phyloP scores from a whole-genome alignment of 73 alveolate genomes.

The Paramecium sexaurelia region DNA sequence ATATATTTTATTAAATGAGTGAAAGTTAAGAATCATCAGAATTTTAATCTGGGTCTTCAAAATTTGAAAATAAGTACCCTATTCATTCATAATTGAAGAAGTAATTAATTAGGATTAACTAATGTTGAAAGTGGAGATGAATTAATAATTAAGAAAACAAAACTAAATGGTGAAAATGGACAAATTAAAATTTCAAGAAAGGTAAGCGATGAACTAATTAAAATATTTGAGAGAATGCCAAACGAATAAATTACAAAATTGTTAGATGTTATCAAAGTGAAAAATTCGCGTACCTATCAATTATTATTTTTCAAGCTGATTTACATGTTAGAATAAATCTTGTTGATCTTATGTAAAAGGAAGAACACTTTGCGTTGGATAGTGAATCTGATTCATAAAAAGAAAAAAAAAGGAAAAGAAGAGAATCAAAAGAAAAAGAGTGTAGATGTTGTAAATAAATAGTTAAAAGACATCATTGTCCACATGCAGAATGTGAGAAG shows the following conservation, averaged over 20 bases:
- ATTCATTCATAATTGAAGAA: not conserved
- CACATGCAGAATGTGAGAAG: slow-evolving; percentile 24
- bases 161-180: slow-evolving; percentile 3
- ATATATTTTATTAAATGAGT: not conserved
- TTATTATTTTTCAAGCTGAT: not conserved
- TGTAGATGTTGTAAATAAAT: slow-evolving; percentile 31
- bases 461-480: slow-evolving; percentile 49
- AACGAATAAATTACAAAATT: not conserved
- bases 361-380: not conserved
- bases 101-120: not conserved
- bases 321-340: slow-evolving; percentile 3
- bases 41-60: not conserved
- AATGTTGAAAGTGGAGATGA: slow-evolving; percentile 7
- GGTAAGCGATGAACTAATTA: slow-evolving; percentile 31
- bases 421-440: slow-evolving; percentile 58
- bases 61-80: not conserved
- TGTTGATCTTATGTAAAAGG: not conserved
- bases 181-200: slow-evolving; percentile 26
- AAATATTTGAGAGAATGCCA: slow-evolving; percentile 16
- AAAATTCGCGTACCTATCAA: not conserved
- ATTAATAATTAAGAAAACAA: not conserved
- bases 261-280: not conserved
- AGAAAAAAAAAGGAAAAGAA: slow-evolving; percentile 33
- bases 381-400: not conserved
- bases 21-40: not conserved